Base-by-base conservation (phyloP, 176 grass and related monocot species). In the Ampelocalamus luodianensis region DNA sequence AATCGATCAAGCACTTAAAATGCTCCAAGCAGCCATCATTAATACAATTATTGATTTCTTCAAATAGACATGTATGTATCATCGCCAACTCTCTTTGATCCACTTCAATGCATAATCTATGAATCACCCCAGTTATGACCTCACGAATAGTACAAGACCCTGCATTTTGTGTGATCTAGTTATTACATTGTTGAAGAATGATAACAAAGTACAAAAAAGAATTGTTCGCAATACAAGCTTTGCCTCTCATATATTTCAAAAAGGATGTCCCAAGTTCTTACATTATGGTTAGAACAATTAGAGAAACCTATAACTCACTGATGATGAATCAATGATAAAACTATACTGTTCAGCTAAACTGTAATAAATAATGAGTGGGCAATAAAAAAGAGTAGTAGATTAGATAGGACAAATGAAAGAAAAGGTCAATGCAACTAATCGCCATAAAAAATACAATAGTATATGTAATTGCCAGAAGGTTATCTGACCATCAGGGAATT, bases 101-200 rank as follows among this genome's bases (percentile, higher is more conserved):
- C 34, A 93, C 80, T 71, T 93, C 93, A 85, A 64, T 88, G 49
- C 91, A 95, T 65, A 98, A 80, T 88, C 93, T 91, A 85, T 51
- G 43, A 55, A 98, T 84, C 67, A 98, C 55, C 68, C 91, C 96
- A 83, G 85, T 87, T 61, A 93, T 88, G 65, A 93, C 85, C 56
- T 92, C 85, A 49, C 70, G 55, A 66, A 93, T 79, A 81, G 88
- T 88, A 82, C 60, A 79, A 66, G 82, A 83, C 34, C 93, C 91
- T 97, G 90, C 53, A 89, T 71, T 64, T 62, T 64, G 54, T 53
- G 51, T 72, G 79, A 79, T 73, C 1, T 44, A 27, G 26, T 66
- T 45, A 64, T 71, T 73, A 76, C 49, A 78, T 58, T 68, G 67
- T 49, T 60, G 14, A 66, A 82, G 10, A 66, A 84, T 22, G 17